Conservation (phyloP, 495 filamentous ascomycete species). For the Glonium stellatum region DNA sequence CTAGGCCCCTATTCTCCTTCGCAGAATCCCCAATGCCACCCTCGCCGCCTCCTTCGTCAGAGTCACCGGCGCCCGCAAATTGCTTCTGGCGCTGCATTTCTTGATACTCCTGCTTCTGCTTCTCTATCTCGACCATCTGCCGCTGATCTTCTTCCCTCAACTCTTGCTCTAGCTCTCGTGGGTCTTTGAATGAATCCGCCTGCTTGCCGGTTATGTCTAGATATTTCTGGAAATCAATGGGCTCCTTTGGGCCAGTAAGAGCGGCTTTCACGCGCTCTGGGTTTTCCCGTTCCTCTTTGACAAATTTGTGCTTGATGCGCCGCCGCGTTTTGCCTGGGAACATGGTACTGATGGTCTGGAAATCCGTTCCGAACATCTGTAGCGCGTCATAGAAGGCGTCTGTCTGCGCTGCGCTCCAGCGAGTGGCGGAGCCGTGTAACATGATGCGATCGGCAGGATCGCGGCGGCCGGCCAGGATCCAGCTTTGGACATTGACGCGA, state of each 20-base stretch:
- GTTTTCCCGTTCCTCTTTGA: slow-evolving; percentile 77
- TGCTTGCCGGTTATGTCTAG: slow-evolving; percentile 20
- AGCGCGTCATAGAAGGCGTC: slow-evolving; percentile 81
- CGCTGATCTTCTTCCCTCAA: slow-evolving; percentile 30
- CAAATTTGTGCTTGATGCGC: slow-evolving; percentile 88
- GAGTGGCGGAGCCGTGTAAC: slow-evolving; percentile 49
- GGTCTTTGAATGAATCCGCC: slow-evolving; percentile 27
- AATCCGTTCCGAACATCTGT: slow-evolving; percentile 86
- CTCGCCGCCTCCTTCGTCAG: slow-evolving; percentile 38
- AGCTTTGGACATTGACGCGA: slow-evolving; percentile 66
- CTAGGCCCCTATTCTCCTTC: slow-evolving; percentile 37
- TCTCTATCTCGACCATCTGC: slow-evolving; percentile 57
- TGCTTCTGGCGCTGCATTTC: slow-evolving; percentile 47
- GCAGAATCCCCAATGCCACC: slow-evolving; percentile 18
- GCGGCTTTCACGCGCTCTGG: slow-evolving; percentile 61
- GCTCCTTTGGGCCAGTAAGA: slow-evolving; percentile 37
- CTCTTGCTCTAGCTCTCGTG: slow-evolving; percentile 24
- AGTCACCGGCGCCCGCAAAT: slow-evolving; percentile 42
- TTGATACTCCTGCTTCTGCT: slow-evolving; percentile 60
- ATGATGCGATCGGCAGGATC: slow-evolving; percentile 30
- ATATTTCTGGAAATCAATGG: slow-evolving; percentile 33
- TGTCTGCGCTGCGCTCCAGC: slow-evolving; percentile 71
- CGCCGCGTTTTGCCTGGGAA: slow-evolving; percentile 69
- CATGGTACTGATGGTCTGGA: slow-evolving; percentile 76
- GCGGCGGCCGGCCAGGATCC: slow-evolving; percentile 46